These are phyloP conservation scores for Hortiboletus campestris DNA, from an alignment of 768 basidiomycete species.

Conservation along the genomic window DNA sequence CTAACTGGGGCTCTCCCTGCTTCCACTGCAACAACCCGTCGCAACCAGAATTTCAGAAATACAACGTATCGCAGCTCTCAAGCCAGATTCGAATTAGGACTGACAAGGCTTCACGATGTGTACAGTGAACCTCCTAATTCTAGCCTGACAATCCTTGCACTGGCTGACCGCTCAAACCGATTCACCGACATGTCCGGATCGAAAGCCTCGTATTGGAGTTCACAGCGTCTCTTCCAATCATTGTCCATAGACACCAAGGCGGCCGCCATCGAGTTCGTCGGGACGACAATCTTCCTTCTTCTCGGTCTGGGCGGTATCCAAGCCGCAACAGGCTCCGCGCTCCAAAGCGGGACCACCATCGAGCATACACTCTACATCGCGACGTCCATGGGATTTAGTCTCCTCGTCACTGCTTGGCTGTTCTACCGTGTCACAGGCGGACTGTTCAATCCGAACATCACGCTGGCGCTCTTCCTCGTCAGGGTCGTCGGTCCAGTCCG, in stretches of 20 bases:
- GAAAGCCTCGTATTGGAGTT: constrained; percentile 20
- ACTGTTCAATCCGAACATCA: constrained; percentile 65
- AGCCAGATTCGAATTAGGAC: background rate
- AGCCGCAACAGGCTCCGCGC: constrained; percentile 43
- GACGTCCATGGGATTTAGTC: constrained; percentile 57
- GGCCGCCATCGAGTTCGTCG: constrained; percentile 55
- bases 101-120: background rate
- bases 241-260: constrained; percentile 44
- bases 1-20: too few species aligned
- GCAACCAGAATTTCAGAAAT: background rate
- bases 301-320: constrained; percentile 66
- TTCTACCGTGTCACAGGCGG: constrained; percentile 66
- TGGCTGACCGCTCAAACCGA: background rate
- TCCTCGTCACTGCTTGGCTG: constrained; percentile 64
- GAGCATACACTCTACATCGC: constrained; percentile 55
- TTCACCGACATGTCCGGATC: constrained; percentile 10
- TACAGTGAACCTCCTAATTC: background rate
- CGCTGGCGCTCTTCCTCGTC: constrained; percentile 55
- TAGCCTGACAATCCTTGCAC: background rate
- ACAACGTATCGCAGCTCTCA: background rate
- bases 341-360: constrained; percentile 32
- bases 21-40: too few species aligned
- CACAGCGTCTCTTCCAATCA: constrained; percentile 25
- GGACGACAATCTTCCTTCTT: constrained; percentile 62
- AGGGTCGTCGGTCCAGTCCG: constrained; percentile 55